Percentiles rank a stretch among this genome's conserved stretches.
Conservation (phyloP, 148 eudicot species). For the Spergularia bocconei region DNA sequence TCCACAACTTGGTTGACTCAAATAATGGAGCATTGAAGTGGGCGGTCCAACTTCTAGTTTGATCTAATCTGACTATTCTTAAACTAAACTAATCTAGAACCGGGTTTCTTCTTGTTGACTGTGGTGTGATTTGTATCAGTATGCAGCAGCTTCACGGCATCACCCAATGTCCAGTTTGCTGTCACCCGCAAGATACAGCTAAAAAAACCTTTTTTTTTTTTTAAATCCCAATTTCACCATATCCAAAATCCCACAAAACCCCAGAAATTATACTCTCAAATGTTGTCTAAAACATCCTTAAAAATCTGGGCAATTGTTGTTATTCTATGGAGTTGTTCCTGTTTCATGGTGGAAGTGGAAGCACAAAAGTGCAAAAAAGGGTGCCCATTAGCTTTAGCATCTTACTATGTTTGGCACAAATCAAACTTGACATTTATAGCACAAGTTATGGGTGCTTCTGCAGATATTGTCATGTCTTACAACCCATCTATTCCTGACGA, state of each 20-base stretch:
- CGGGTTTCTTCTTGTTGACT: too few relatives aligned
- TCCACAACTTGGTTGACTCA: too few relatives aligned
- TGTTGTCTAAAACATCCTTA: conserved; percentile 1
- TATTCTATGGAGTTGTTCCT: neutral
- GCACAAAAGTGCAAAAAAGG: conserved; percentile 44
- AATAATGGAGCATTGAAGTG: too few relatives aligned
- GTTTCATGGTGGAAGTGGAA: neutral
- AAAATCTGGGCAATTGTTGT: neutral
- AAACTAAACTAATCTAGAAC: too few relatives aligned
- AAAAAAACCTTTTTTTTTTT: too few relatives aligned
- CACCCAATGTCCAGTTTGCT: too few relatives aligned
- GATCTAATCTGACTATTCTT: too few relatives aligned
- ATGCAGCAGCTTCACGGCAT: too few relatives aligned
- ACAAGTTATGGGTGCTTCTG: conserved; percentile 25
- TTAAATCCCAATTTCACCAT: neutral
- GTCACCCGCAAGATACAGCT: too few relatives aligned
- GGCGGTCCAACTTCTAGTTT: too few relatives aligned
- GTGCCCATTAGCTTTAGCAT: conserved; percentile 55
- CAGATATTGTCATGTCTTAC: conserved; percentile 31
- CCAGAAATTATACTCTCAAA: neutral
- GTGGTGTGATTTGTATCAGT: too few relatives aligned
- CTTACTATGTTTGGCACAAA: conserved; percentile 39
- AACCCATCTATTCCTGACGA: conserved; percentile 39
- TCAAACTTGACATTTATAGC: conserved; percentile 43
- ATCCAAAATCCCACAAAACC: neutral